Percentiles rank a stretch among this genome's conserved stretches.
phyloP scores from a whole-genome alignment of 2,329 filamentous ascomycete species.

The Paecilomyces sp. region DNA sequence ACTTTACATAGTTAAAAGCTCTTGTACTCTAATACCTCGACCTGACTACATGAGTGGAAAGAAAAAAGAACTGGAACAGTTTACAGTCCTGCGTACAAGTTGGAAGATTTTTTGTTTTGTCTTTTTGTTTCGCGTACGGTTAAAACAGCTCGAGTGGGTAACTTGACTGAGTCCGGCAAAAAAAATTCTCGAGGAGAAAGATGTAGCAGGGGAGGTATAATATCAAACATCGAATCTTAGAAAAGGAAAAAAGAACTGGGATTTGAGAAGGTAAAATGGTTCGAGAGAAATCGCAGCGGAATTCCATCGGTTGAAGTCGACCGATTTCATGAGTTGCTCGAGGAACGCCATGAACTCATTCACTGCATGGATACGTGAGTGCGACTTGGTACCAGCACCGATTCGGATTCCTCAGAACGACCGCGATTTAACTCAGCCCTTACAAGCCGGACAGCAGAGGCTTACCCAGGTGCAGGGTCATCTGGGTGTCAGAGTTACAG shows the following conservation, averaged over 20 bases:
- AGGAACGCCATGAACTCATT: neutral
- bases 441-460: neutral
- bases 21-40: neutral
- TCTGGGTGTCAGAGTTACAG: constrained; percentile 13
- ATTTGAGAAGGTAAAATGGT: neutral
- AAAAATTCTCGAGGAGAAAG: neutral
- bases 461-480: constrained; percentile 28
- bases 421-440: neutral
- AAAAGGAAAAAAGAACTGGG: neutral
- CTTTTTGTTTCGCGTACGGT: neutral
- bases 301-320: neutral
- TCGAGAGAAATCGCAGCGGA: neutral
- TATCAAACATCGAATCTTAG: neutral
- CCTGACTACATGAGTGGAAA: neutral
- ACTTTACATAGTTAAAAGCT: neutral
- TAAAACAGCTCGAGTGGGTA: neutral
- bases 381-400: neutral
- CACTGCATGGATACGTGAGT: neutral
- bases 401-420: neutral
- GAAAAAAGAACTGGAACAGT: neutral
- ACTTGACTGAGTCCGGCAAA: neutral
- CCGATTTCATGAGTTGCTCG: neutral
- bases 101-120: neutral
- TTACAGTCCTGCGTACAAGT: neutral
- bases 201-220: neutral